Evolutionary conservation across 2,329 filamentous ascomycete genomes (phyloP), one percentile per base, ranked within the genome.

Genomic region (Elsinoe necatrix): DNA sequence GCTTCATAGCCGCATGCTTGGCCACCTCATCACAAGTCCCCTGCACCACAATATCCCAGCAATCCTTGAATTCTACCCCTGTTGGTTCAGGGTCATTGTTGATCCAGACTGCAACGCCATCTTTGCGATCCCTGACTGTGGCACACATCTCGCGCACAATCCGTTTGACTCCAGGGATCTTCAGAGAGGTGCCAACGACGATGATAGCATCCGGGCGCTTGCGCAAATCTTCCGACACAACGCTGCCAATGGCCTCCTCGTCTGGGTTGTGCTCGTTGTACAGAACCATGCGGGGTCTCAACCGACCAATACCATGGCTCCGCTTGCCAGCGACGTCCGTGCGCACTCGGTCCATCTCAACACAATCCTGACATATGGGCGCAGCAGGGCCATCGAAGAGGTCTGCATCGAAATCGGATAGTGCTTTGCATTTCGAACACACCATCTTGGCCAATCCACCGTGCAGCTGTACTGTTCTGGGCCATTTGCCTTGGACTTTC

Each of bases 231-330:
- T 91, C 85, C 62, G 83, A 84, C 54, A 91, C 89, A 39, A 95
- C 91, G 20, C 88, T 88, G 42, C 92, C 91, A 68, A 98, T 98
- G 12, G 93, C 92, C 64, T 96, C 92, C 63, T 93, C 89, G 62
- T 98, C 93, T 0, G 93, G 93, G 67, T 97, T 96, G 69, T 89
- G 86, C 70, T 98, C 93, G 68, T 97, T 96, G 75, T 98, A 98
- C 8, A 98, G 79, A 3, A 97, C 92, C 75, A 98, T 96, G 57
- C 93, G 83, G 20, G 93, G 93, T 20, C 93, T 83, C 61, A 98
- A 75, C 60, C 88, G 84, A 41, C 93, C 93, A 64, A 98, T 87
- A 1, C 93, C 93, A 66, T 96, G 93, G 67, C 91, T 95, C 58
- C 93, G 84, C 72, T 95, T 92, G 50, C 91, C 90, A 11, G 84